Conservation (phyloP, 495 filamentous ascomycete species). For the Penicillium nucicola region DNA sequence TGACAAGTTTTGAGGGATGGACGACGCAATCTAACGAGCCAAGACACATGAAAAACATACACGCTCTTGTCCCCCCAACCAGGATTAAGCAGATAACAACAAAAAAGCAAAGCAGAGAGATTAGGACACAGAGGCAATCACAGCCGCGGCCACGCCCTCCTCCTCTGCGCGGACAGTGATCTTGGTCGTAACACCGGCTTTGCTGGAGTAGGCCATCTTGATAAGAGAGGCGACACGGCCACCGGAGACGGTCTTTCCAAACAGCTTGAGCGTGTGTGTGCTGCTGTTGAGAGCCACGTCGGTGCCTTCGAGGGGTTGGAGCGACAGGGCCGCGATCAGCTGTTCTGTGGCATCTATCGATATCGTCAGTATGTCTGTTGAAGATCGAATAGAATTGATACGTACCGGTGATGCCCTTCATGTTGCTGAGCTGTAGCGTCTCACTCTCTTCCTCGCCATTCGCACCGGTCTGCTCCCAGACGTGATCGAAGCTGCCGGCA, state of each 20-base stretch:
- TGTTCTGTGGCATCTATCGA: slow-evolving; percentile 85
- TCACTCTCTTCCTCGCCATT: slow-evolving; percentile 86
- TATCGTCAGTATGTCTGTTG: slow-evolving; percentile 32
- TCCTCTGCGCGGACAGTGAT: slow-evolving; percentile 88
- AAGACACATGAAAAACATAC: slow-evolving; percentile 9
- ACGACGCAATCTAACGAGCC: slow-evolving; percentile 4
- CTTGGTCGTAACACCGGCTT: slow-evolving; percentile 92
- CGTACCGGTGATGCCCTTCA: slow-evolving; percentile 92
- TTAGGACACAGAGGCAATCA: slow-evolving; percentile 83
- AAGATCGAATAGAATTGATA: slow-evolving; percentile 8
- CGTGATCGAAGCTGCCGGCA: slow-evolving; percentile 88
- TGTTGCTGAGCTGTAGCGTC: slow-evolving; percentile 82
- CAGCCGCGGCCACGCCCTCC: slow-evolving; percentile 79
- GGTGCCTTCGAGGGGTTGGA: slow-evolving; percentile 92
- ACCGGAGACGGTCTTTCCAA: slow-evolving; percentile 90
- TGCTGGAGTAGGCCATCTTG: slow-evolving; percentile 90
- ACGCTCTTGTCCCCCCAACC: slow-evolving; percentile 9
- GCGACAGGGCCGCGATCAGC: slow-evolving; percentile 76
- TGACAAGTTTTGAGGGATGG: not conserved
- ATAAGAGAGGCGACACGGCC: slow-evolving; percentile 84
- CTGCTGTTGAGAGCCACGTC: slow-evolving; percentile 83
- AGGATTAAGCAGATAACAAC: slow-evolving; percentile 2
- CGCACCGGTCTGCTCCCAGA: slow-evolving; percentile 94
- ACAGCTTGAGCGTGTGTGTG: slow-evolving; percentile 92
- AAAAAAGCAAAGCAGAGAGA: slow-evolving; percentile 17